A percentile compares a stretch with the other conserved stretches of the same genome.
Conservation (phyloP, 192 early-diverging fungal genomes). For the Dissophora globulifera region DNA sequence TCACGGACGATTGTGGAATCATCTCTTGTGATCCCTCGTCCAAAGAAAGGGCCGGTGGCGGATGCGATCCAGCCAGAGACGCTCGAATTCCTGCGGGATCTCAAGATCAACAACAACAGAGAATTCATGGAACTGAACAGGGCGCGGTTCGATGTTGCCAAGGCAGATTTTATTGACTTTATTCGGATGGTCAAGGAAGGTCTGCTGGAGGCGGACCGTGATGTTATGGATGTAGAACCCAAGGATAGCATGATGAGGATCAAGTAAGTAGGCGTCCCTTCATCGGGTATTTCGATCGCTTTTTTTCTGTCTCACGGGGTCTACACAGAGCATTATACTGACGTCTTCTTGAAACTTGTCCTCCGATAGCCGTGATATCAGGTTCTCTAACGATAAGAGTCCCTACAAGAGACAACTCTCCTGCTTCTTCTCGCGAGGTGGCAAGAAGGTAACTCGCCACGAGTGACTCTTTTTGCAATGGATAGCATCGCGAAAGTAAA, state of each 20-base stretch:
- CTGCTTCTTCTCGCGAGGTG: constrained; percentile 56
- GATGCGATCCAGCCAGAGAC: constrained; percentile 62
- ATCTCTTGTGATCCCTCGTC: constrained; percentile 41
- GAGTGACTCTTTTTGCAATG: no score
- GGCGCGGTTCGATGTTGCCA: constrained; percentile 44
- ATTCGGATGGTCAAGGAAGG: constrained; percentile 54
- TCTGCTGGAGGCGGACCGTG: constrained; percentile 55
- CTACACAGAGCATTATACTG: constrained; percentile 4
- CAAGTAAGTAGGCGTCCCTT: no score
- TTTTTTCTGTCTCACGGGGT: no score
- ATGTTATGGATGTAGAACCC: constrained; percentile 52
- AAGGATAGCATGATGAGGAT: constrained; percentile 60
- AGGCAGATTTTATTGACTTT: constrained; percentile 62
- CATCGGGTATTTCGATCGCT: no score
- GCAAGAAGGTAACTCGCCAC: constrained; percentile 53
- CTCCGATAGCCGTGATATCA: constrained; percentile 63
- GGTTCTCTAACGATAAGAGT: constrained; percentile 65
- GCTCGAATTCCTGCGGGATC: constrained; percentile 58
- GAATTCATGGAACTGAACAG: constrained; percentile 57
- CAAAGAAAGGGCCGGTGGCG: constrained; percentile 49
- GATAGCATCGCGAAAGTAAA: no score
- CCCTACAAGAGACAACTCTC: constrained; percentile 66
- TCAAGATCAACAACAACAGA: constrained; percentile 62
- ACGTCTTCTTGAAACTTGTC: no score
- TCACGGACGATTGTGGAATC: constrained; percentile 12